Base-by-base conservation (phyloP, 371 early-diverging fungal species). In the Choanephora cucurbitarum region DNA sequence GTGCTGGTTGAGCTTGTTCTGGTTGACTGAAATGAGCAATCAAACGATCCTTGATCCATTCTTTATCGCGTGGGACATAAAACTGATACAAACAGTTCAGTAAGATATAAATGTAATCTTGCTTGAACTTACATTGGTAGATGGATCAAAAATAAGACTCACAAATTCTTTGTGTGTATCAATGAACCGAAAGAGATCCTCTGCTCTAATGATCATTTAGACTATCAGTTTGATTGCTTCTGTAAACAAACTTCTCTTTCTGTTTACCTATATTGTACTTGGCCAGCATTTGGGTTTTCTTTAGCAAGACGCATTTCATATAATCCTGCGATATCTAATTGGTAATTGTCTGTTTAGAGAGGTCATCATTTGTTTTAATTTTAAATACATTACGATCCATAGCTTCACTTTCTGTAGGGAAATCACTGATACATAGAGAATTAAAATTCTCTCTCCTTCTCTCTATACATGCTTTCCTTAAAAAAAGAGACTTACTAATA, bases 161-260 rank as follows among this genome's bases (percentile, higher is more conserved):
- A 78, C 79, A 60, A 78, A 78, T 32, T 78, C 79, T 42, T 73
- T 78, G 41, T 73, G 64, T 28, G 65, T 53, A 60, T 78, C 79
- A 37, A 78, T 74, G 32, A 67, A 78, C 52, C 57, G 55, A 18
- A 78, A 75, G 13, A 78, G 50, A 59, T 78, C 79, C 18, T 78
- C 75, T 5, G 75, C 75, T 47, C 79, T 78, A 19, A 6, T n/a
- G n/a, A n/a, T n/a, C n/a, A n/a, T n/a, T n/a, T n/a, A n/a, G n/a
- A n/a, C n/a, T n/a, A n/a, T n/a, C n/a, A n/a, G n/a, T n/a, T n/a
- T n/a, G n/a, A n/a, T 17, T 41, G 17, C 11, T 14, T 43, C 31
- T 0, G 24, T 13, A 10, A 18, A 41, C 21, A 37, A 24, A 37
- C 11, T 11, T 39, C 18, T 19, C 17, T 1, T 42, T 15, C 11